Evolutionary conservation across 805 yeast genomes (phyloP), one percentile per base, ranked within the genome.

Genomic region (Pichia pseudocactophila): DNA sequence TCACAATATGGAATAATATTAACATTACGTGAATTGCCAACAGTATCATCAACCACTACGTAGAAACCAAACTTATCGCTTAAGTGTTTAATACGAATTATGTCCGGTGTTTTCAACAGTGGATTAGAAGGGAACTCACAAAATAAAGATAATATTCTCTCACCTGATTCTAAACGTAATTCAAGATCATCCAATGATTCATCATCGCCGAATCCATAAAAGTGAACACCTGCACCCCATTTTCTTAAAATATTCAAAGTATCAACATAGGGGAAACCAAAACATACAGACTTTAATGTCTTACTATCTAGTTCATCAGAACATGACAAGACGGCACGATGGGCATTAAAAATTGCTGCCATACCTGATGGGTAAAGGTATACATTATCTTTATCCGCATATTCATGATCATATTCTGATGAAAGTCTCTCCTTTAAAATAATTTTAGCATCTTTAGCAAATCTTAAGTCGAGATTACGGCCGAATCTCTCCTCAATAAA

Each of bases 111-210:
- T 55, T 78, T 82, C 48, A 94, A 67, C 46, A 89, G 66, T n/a
- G 97, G 97, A 60, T 89, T 89, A 0, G 96, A 82, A 1, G 99
- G 98, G 47, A 95, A 82, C 62, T 92, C 98, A 58, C 96, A 82
- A 57, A 86, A 85, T 31, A 92, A 70, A 0, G 85, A 84, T 50
- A 84, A 59, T n/a, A 85, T 77, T 45, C 71, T 74, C 50, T 76
- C 80, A 15, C 88, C 88, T 0, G 73, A 47, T 42, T 71, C 74
- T 44, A 92, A 70, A 38, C 73, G 64, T 6, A 52, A 51, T 55
- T 86, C 92, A 33, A 92, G 62, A 40, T 79, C 79, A 40, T 70
- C 76, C 39, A 88, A 61, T 1, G 87, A 73, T 19, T 68, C 70
- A 44, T 78, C 81, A 54, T 86, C 95, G 17, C 96, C 96, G 50